Evolutionary conservation across 2,329 filamentous ascomycete genomes (phyloP).

Genomic region (Akanthomyces uredinophilus): DNA sequence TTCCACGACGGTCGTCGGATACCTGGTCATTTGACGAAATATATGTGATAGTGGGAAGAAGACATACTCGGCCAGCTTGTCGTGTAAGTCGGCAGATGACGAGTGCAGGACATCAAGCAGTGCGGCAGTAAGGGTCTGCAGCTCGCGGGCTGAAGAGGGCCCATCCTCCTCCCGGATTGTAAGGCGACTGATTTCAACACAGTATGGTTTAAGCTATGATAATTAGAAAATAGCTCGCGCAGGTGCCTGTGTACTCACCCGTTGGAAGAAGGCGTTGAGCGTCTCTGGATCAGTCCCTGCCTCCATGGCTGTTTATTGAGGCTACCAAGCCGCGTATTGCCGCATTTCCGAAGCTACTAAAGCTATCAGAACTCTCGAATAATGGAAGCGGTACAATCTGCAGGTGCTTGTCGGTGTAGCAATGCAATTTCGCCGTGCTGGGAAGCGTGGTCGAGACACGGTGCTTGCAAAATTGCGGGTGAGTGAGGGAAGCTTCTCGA

Average conservation of each 20-base stretch:
- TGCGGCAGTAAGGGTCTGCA: conserved; percentile 41
- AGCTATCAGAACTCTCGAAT: neutral
- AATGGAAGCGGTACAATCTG: neutral
- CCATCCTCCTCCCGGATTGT: conserved; percentile 44
- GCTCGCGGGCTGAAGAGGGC: conserved; percentile 35
- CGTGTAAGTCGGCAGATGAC: conserved; percentile 56
- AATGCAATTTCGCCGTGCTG: neutral
- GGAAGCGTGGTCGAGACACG: neutral
- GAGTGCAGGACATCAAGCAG: conserved; percentile 42
- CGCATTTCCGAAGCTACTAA: neutral
- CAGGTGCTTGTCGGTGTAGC: neutral
- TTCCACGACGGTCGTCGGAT: conserved; percentile 70
- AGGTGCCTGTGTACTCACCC: conserved; percentile 17
- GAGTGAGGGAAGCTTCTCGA: conserved; percentile 5
- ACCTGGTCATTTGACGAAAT: conserved; percentile 67
- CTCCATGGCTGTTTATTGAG: conserved; percentile 23
- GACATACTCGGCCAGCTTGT: conserved; percentile 84
- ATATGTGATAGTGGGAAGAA: conserved; percentile 91
- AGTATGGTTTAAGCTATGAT: conserved; percentile 56
- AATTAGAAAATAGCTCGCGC: neutral
- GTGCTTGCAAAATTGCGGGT: neutral
- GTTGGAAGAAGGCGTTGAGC: conserved; percentile 30
- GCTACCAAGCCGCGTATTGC: neutral
- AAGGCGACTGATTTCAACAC: conserved; percentile 55
- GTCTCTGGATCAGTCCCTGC: conserved; percentile 20